These are phyloP conservation scores for Eucalyptus dawsonii DNA, from an alignment of 345 rosid genomes.

Conservation along the genomic window DNA sequence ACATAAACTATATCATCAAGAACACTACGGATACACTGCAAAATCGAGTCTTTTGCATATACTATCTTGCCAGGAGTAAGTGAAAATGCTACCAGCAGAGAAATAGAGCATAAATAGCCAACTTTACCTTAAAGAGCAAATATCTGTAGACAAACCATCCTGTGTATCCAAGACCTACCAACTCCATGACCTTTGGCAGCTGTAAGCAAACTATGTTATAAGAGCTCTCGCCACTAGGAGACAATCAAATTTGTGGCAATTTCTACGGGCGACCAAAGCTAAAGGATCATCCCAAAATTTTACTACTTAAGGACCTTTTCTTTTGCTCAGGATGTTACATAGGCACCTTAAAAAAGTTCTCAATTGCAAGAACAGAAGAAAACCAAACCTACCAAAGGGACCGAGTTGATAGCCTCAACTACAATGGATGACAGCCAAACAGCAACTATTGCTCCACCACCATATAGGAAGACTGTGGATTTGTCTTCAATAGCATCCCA, in stretches of 20 bases:
- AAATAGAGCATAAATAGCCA: background rate
- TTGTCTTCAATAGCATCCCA: conserved; percentile 54
- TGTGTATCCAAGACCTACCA: conserved; percentile 92
- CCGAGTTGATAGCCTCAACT: conserved; percentile 29
- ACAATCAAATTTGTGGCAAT: background rate
- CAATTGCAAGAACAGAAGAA: background rate
- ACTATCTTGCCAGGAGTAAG: background rate
- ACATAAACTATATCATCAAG: background rate
- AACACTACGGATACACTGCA: background rate
- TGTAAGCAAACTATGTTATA: background rate
- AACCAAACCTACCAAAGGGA: conserved; percentile 24
- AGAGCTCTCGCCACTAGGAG: background rate
- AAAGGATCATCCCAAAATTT: background rate
- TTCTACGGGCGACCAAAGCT: background rate
- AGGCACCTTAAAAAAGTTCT: background rate
- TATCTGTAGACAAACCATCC: conserved; percentile 99
- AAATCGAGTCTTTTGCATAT: background rate
- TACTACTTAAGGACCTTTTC: background rate
- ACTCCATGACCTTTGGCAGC: conserved; percentile 91
- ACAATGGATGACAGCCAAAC: conserved; percentile 26
- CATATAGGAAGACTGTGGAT: conserved; percentile 20
- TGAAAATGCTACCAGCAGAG: background rate
- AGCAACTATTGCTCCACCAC: conserved; percentile 31
- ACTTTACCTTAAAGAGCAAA: conserved; percentile 87
- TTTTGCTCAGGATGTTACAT: background rate